These are phyloP conservation scores for Fomitopsis pulvina DNA, from an alignment of 768 basidiomycete genomes.

Conservation along the genomic window DNA sequence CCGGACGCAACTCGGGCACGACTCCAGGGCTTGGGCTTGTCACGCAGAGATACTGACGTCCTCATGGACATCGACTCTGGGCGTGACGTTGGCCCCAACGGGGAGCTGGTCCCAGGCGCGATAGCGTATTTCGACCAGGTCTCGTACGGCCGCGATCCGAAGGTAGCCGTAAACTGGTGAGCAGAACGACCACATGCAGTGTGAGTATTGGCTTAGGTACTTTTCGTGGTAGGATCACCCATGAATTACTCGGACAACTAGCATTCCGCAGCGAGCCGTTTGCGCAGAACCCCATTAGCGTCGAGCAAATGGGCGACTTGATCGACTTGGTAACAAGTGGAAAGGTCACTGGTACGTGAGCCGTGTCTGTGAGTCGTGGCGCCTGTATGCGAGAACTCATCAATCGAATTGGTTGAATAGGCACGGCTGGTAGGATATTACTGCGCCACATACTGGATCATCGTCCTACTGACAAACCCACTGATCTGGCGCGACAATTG, in stretches of 20 bases:
- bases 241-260: conserved; percentile 81
- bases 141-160: conserved; percentile 49
- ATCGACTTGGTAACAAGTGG: conserved; percentile 66
- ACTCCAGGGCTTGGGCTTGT: conserved; percentile 48
- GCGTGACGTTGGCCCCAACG: conserved; percentile 57
- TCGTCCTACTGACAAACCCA: conserved; percentile 29
- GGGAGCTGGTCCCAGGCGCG: conserved; percentile 43
- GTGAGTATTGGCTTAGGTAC: background rate
- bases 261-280: conserved; percentile 51
- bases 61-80: conserved; percentile 69
- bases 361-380: background rate
- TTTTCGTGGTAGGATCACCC: conserved; percentile 61
- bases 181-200: conserved; percentile 13
- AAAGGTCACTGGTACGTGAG: conserved; percentile 57
- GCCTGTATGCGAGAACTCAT: conserved; percentile 4
- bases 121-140: conserved; percentile 82
- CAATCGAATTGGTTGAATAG: conserved; percentile 29
- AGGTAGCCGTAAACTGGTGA: conserved; percentile 80
- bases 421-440: conserved; percentile 71
- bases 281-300: conserved; percentile 51
- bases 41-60: conserved; percentile 63
- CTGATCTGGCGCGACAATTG: conserved; percentile 42
- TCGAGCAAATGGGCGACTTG: conserved; percentile 64
- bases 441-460: conserved; percentile 63
- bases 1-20: conserved; percentile 57